Conservation (phyloP, 805 yeast species). For the Candida dajiaensis region DNA sequence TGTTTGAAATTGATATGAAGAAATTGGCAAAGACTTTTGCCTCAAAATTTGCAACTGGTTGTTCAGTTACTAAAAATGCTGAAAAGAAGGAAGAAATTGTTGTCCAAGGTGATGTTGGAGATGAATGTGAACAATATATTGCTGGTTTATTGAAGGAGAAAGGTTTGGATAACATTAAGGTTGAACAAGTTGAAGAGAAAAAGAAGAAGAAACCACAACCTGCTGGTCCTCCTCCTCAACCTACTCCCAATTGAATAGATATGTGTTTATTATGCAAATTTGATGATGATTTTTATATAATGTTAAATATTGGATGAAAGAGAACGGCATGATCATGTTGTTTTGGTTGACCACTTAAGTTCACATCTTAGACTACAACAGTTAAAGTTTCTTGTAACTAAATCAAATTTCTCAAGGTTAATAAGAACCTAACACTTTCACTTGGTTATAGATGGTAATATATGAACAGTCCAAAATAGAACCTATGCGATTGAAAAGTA, state of each 20-base stretch:
- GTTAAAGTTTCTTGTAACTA: too few relatives aligned
- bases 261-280: too few relatives aligned
- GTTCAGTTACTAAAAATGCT: slow-evolving; percentile 81
- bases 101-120: slow-evolving; percentile 93
- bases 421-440: too few relatives aligned
- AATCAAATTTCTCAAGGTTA: too few relatives aligned
- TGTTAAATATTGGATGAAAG: too few relatives aligned
- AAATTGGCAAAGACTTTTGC: slow-evolving; percentile 90
- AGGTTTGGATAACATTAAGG: slow-evolving; percentile 78
- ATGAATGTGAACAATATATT: slow-evolving; percentile 78
- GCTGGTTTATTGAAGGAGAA: slow-evolving; percentile 67
- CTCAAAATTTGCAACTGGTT: slow-evolving; percentile 92
- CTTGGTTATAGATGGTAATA: too few relatives aligned
- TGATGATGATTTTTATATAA: not conserved
- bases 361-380: too few relatives aligned
- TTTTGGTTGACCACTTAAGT: too few relatives aligned
- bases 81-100: slow-evolving; percentile 91
- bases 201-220: slow-evolving; percentile 51
- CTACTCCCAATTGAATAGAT: not conserved
- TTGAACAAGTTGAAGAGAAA: slow-evolving; percentile 82
- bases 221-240: not conserved
- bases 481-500: too few relatives aligned
- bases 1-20: slow-evolving; percentile 83
- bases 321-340: too few relatives aligned
- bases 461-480: too few relatives aligned